Percentiles rank a stretch among this genome's conserved stretches.
These are phyloP conservation scores for Colletotrichum scovillei DNA, from an alignment of 2,329 filamentous ascomycete species.

Conservation along the genomic window DNA sequence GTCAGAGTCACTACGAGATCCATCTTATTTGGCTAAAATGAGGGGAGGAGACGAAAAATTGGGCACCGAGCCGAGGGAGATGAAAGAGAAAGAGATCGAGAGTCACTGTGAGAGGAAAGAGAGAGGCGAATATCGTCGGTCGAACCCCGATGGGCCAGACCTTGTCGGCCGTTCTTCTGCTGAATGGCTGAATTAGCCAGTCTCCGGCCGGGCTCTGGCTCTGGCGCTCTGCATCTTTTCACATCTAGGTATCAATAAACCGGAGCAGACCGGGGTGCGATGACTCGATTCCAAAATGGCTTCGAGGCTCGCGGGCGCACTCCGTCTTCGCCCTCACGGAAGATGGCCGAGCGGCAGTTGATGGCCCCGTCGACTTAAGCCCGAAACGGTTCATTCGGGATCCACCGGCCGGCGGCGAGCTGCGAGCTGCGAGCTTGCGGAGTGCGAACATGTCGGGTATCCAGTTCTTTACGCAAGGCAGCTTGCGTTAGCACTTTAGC, in stretches of 20 bases:
- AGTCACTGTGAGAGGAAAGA: neutral
- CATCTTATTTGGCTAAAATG: constrained; percentile 15
- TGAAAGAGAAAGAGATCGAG: neutral
- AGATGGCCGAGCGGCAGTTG: constrained; percentile 32
- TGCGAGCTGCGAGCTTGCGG: constrained; percentile 7
- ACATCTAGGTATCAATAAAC: neutral
- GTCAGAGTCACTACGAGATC: neutral
- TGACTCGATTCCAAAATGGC: constrained; percentile 25
- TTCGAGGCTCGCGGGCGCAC: constrained; percentile 12
- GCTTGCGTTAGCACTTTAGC: neutral
- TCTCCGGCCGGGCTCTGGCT: neutral
- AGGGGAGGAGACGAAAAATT: constrained; percentile 2
- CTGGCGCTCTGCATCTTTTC: neutral
- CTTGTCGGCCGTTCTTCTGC: neutral
- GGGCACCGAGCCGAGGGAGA: neutral
- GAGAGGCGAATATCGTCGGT: constrained; percentile 4
- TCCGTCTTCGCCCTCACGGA: constrained; percentile 18
- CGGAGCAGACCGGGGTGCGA: neutral
- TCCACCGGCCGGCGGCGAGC: constrained; percentile 28
- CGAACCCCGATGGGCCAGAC: constrained; percentile 25
- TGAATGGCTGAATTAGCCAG: neutral
- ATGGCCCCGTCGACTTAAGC: constrained; percentile 21
- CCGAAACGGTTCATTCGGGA: neutral
- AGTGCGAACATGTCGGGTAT: neutral
- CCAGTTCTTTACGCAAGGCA: neutral